Evolutionary conservation across 768 basidiomycete species (phyloP), one percentile per base, ranked within the genome.

Genomic region (Suillus weaverae): DNA sequence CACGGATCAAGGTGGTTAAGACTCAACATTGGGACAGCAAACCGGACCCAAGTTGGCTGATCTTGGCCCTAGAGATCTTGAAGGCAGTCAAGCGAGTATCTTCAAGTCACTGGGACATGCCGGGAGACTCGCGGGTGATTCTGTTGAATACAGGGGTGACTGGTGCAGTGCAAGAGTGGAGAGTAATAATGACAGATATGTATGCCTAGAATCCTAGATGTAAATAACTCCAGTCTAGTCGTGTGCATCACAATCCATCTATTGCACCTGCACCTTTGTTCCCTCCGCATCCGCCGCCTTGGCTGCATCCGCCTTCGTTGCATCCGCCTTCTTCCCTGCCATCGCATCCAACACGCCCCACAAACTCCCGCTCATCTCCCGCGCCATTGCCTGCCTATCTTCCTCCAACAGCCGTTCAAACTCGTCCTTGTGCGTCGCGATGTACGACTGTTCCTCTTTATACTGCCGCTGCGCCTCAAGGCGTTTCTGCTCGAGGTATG

Each of bases 401-500:
- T 85, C 85, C 70, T 86, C 84, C 68, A 86, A 73, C 70, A 79
- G 61, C 61, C 77, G 73, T 66, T 86, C 83, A 66, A 86, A 84
- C 57, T 83, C 77, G 39, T 69, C 80, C 71, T 82, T 85, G 76
- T 87, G 81, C 46, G 82, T 71, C 39, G 74, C 74, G 66, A 86
- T 80, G 70, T 84, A 86, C 60, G 81, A 79, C 64, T 83, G 81
- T 65, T 87, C 86, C 63, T 85, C 83, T 63, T 72, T 76, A 75
- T 86, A 87, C 56, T 79, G 75, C 41, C 71, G 72, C 69, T 87
- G 86, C 14, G 84, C 85, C 66, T 84, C 81, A 35, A 72, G 70
- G 2, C 84, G 82, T 71, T 83, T 84, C 65, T 81, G 81, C 66
- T 85, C 84, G 50, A 85, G 80, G 72, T 85, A 85, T 4, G 83